Evolutionary conservation across 2,329 filamentous ascomycete species (phyloP).

Genomic region (Knufia fluminis): DNA sequence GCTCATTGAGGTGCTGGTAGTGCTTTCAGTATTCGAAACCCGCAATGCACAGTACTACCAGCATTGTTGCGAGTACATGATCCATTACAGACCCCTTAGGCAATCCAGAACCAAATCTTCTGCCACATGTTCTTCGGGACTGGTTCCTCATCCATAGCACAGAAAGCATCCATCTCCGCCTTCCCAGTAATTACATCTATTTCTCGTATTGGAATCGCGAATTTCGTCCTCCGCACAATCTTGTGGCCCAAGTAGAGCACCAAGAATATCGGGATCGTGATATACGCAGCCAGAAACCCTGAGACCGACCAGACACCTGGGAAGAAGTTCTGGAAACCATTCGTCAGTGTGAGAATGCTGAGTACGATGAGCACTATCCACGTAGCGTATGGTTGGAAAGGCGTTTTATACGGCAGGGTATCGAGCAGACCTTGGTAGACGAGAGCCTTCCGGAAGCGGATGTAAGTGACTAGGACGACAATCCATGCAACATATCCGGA

Average conservation of each 20-base stretch:
- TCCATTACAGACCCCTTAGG: too few relatives aligned
- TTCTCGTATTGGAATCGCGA: slow-evolving; percentile 29
- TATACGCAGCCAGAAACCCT: slow-evolving; percentile 51
- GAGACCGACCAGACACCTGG: slow-evolving; percentile 48
- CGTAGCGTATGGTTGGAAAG: slow-evolving; percentile 33
- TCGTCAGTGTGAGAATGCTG: slow-evolving; percentile 55
- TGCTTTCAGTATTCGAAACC: too few relatives aligned
- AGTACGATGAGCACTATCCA: slow-evolving; percentile 60
- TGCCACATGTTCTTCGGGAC: slow-evolving; percentile 10
- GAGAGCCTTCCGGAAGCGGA: slow-evolving; percentile 38
- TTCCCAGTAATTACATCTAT: slow-evolving; percentile 32
- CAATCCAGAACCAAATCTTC: slow-evolving; percentile 14
- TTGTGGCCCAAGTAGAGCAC: slow-evolving; percentile 44
- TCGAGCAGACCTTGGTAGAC: slow-evolving; percentile 31
- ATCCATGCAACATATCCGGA: slow-evolving; percentile 43
- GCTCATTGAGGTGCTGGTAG: too few relatives aligned
- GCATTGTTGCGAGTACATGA: too few relatives aligned
- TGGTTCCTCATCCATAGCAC: slow-evolving; percentile 10
- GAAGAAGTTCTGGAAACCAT: slow-evolving; percentile 61
- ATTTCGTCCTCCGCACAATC: slow-evolving; percentile 31
- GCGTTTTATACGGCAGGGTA: slow-evolving; percentile 37
- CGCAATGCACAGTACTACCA: too few relatives aligned
- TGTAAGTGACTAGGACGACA: slow-evolving; percentile 38
- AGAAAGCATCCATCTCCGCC: slow-evolving; percentile 13
- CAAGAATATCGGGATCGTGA: slow-evolving; percentile 51